Conservation (phyloP, 495 filamentous ascomycete genomes). For the Cladorrhinum samala region DNA sequence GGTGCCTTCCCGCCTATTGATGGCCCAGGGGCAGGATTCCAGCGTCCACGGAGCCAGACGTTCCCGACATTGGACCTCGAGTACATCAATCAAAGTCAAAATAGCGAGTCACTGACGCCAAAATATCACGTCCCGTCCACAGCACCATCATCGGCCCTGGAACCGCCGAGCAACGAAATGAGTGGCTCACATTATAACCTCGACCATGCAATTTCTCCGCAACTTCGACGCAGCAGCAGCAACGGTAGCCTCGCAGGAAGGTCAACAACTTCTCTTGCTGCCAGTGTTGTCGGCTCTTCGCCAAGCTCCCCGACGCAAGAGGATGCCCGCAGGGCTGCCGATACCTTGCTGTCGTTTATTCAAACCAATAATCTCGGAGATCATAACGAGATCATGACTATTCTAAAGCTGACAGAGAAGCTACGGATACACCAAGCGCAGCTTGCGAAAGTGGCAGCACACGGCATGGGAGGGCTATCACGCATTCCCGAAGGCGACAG, state of each 20-base stretch:
- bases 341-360: slow-evolving; percentile 81
- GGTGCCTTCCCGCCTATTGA: slow-evolving; percentile 54
- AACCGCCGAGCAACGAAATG: slow-evolving; percentile 62
- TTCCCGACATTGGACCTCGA: slow-evolving; percentile 74
- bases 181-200: slow-evolving; percentile 42
- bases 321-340: slow-evolving; percentile 78
- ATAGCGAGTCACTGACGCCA: slow-evolving; percentile 57
- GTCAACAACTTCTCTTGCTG: slow-evolving; percentile 35
- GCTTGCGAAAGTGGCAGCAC: slow-evolving; percentile 42
- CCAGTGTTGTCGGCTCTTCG: slow-evolving; percentile 38
- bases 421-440: slow-evolving; percentile 62
- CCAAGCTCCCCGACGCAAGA: slow-evolving; percentile 76
- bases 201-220: slow-evolving; percentile 47
- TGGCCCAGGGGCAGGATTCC: slow-evolving; percentile 45
- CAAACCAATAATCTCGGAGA: slow-evolving; percentile 64
- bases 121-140: slow-evolving; percentile 56
- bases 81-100: slow-evolving; percentile 59
- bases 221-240: slow-evolving; percentile 50
- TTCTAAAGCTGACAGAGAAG: slow-evolving; percentile 82
- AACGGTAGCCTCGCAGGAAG: slow-evolving; percentile 44
- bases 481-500: slow-evolving; percentile 58
- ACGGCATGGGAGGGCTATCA: slow-evolving; percentile 58
- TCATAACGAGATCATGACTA: slow-evolving; percentile 74
- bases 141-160: slow-evolving; percentile 56
- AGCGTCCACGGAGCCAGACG: slow-evolving; percentile 84